A percentile compares a stretch with the other conserved stretches of the same genome.
Conservation (phyloP, 306 rosid species). For the Acacia melanoxylon region DNA sequence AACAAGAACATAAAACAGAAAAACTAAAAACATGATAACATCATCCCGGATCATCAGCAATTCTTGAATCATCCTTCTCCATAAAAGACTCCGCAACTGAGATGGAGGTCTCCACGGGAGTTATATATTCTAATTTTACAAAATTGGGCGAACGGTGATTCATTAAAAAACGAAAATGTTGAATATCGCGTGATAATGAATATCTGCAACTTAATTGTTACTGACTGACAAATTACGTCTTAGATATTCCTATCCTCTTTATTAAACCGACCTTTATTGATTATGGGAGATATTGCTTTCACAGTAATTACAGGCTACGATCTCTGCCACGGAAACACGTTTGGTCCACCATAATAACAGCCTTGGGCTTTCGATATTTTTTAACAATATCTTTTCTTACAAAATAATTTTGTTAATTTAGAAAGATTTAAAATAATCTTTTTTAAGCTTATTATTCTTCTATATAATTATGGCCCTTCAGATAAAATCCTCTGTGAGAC, state of each 20-base stretch:
- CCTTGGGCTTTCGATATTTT: neutral
- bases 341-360: neutral
- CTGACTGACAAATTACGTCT: neutral
- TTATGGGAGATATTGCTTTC: neutral
- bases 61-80: too few species aligned
- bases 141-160: neutral
- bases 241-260: too few species aligned
- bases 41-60: neutral
- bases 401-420: too few species aligned
- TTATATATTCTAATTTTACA: too few species aligned
- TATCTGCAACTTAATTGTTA: neutral
- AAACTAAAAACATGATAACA: neutral
- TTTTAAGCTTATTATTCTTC: too few species aligned
- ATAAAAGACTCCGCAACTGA: too few species aligned
- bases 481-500: neutral
- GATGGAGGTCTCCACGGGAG: too few species aligned
- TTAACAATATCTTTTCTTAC: too few species aligned
- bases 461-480: neutral
- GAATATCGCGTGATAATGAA: neutral
- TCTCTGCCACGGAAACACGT: neutral
- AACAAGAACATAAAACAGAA: too few species aligned
- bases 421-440: too few species aligned
- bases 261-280: neutral
- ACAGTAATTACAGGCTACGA: neutral
- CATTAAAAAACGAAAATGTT: neutral